Percentiles rank a stretch among this genome's conserved stretches.
These are phyloP conservation scores for Graphilbum ipis-grandicollis DNA, from an alignment of 2,329 filamentous ascomycete species.

Conservation along the genomic window DNA sequence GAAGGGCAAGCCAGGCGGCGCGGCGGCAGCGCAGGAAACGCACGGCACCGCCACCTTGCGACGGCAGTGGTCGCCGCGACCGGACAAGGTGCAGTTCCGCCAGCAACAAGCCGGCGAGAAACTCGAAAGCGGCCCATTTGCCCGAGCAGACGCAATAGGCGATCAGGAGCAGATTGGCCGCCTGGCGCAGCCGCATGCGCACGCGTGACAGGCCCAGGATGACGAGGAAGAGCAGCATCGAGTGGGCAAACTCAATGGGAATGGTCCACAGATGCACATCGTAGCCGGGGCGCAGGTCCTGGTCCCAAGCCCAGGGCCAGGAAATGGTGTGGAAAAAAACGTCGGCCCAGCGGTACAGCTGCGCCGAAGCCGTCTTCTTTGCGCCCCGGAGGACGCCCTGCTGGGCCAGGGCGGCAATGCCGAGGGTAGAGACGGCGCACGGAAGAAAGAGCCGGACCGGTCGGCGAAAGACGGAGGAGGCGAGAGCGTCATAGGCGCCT, in stretches of 20 bases:
- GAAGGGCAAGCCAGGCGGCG: slow-evolving; percentile 1
- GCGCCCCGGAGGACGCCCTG: slow-evolving; percentile 13
- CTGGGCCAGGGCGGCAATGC: slow-evolving; percentile 18
- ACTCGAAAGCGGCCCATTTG: slow-evolving; percentile 26
- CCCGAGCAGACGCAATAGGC: slow-evolving; percentile 20
- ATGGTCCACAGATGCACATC: slow-evolving; percentile 31
- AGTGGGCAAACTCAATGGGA: slow-evolving; percentile 27
- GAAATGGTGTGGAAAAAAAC: slow-evolving; percentile 16
- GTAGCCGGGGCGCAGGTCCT: slow-evolving; percentile 18
- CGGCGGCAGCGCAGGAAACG: too few relatives aligned
- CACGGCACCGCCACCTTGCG: too few relatives aligned
- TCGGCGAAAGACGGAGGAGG: slow-evolving; percentile 28
- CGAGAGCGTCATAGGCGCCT: slow-evolving; percentile 20
- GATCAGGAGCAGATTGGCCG: slow-evolving; percentile 15
- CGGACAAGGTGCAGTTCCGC: slow-evolving; percentile 26
- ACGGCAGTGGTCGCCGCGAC: too few relatives aligned
- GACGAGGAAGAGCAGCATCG: slow-evolving; percentile 24
- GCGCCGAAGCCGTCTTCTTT: slow-evolving; percentile 11
- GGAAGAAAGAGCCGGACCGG: slow-evolving; percentile 28
- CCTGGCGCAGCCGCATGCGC: slow-evolving; percentile 15
- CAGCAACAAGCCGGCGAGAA: slow-evolving; percentile 26
- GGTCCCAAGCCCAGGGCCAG: slow-evolving; percentile 19
- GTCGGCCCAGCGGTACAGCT: slow-evolving; percentile 15
- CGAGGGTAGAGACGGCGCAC: slow-evolving; percentile 23
- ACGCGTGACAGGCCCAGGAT: slow-evolving; percentile 20